Evolutionary conservation across 306 rosid species (phyloP), one percentile per base, ranked within the genome.

Genomic region (Cicer yamashitae): DNA sequence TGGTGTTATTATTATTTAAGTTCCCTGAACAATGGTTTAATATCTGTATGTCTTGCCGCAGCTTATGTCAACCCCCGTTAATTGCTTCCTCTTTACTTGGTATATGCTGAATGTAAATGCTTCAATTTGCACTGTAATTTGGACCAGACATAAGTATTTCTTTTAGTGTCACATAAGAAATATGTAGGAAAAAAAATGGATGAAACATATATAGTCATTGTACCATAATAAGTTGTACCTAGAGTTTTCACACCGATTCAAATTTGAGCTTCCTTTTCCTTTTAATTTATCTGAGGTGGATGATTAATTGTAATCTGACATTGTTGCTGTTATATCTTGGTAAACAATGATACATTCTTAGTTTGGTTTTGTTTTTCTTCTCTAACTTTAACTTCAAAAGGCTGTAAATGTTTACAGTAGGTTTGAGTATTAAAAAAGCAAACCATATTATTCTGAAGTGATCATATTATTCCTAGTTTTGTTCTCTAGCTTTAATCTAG

Each of bases 221-320:
- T 46, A 50, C 50, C 39, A 43, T 25, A 54, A 44, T 50, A 56
- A 60, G 37, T 30, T 25, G 77, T 30, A 30, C 68, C 46, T 63
- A 46, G 61, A 73, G 54, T 77, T 73, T 66, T 56, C 71, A 58
- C 6, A 58, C 67, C 69, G 18, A 52, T 59, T 51, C 68, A 25
- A 50, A 43, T 69, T 69, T 18, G 58, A 60, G 54, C 68, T 62
- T 79, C 61, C 10, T 53, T 57, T 47, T 40, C 9, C 30, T 22
- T 63, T 53, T 46, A 34, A 18, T 43, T 61, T 34, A 45, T 65
- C 40, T 6, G 77, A 74, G 51, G 39, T 30, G 3, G 37, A 30
- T 30, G 34, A 30, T 30, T 30, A 30, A 30, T 4, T 6, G 37
- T 47, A 34, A 53, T 10, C 48, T 62, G 38, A 70, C 69, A 43